Evolutionary conservation across 371 early-diverging fungal species (phyloP).

Genomic region (Nematocida parisii): DNA sequence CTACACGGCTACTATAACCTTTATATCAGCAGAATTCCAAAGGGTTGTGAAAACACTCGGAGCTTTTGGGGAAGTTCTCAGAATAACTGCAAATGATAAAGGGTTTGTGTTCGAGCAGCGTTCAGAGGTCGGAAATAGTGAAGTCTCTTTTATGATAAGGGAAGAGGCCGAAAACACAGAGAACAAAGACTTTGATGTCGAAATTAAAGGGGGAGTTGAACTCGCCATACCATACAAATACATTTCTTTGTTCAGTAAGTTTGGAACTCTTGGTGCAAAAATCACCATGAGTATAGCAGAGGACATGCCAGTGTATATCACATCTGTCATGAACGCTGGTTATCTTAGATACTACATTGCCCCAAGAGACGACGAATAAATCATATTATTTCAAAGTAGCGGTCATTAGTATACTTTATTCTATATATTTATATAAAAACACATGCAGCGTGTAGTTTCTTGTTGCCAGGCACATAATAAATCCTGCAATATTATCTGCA

Average conservation of each 20-base stretch:
- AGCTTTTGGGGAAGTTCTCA: constrained; percentile 78
- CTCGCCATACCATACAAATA: constrained; percentile 86
- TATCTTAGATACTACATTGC: constrained; percentile 76
- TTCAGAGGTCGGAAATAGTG: constrained; percentile 83
- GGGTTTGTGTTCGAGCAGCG: constrained; percentile 80
- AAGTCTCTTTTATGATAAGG: constrained; percentile 71
- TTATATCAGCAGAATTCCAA: constrained; percentile 83
- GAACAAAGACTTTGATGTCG: constrained; percentile 72
- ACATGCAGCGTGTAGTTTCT: neutral
- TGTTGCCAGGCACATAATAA: neutral
- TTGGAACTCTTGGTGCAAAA: constrained; percentile 76
- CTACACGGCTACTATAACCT: constrained; percentile 82
- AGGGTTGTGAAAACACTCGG: constrained; percentile 83
- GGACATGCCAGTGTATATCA: constrained; percentile 83
- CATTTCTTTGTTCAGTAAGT: constrained; percentile 85
- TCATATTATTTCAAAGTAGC: neutral
- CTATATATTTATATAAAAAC: neutral
- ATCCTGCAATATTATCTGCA: neutral
- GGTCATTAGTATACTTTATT: neutral
- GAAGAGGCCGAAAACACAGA: constrained; percentile 73
- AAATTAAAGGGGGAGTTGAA: constrained; percentile 75
- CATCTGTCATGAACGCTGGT: constrained; percentile 84
- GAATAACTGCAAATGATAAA: constrained; percentile 82
- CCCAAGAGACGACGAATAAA: constrained; percentile 36
- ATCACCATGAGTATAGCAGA: constrained; percentile 78